Conservation (phyloP, 1,284 basidiomycete genomes). For the Pseudozyma pruni region DNA sequence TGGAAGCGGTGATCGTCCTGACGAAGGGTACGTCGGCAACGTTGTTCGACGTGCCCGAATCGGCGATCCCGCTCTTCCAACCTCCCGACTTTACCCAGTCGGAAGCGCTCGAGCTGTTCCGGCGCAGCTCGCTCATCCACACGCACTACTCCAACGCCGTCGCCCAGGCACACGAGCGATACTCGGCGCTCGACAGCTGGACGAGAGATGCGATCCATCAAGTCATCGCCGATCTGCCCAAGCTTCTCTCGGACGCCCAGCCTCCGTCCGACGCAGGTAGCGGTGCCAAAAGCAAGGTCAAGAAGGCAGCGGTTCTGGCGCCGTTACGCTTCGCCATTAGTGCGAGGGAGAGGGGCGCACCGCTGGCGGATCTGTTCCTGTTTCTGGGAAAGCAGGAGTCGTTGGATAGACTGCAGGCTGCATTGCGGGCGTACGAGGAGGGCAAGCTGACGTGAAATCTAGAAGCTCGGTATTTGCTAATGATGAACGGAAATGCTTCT, state of each 20-base stretch:
- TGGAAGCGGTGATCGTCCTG: conserved; percentile 17
- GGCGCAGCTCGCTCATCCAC: conserved; percentile 12
- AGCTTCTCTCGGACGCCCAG: conserved; percentile 7
- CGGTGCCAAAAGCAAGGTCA: conserved; percentile 22
- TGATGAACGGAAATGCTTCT: background rate
- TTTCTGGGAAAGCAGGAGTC: conserved; percentile 25
- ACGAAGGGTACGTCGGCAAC: conserved; percentile 29
- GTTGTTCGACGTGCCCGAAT: conserved; percentile 25
- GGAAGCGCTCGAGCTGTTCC: conserved; percentile 6
- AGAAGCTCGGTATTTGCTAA: too few relatives aligned
- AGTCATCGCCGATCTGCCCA: conserved; percentile 21
- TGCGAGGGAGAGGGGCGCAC: conserved; percentile 27
- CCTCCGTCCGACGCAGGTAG: conserved; percentile 3
- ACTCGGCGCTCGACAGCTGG: conserved; percentile 8
- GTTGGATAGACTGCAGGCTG: conserved; percentile 9
- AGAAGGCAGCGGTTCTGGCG: conserved; percentile 36
- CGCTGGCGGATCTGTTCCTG: conserved; percentile 35
- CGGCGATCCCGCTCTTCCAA: conserved; percentile 24
- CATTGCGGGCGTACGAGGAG: conserved; percentile 6
- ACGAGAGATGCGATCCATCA: conserved; percentile 15
- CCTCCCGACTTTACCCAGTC: background rate
- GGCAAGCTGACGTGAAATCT: background rate
- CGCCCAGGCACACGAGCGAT: conserved; percentile 2
- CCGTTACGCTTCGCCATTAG: conserved; percentile 44
- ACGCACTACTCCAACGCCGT: conserved; percentile 18